phyloP scores from a whole-genome alignment of 176 grass and related monocot genomes.

The Carex pumila region DNA sequence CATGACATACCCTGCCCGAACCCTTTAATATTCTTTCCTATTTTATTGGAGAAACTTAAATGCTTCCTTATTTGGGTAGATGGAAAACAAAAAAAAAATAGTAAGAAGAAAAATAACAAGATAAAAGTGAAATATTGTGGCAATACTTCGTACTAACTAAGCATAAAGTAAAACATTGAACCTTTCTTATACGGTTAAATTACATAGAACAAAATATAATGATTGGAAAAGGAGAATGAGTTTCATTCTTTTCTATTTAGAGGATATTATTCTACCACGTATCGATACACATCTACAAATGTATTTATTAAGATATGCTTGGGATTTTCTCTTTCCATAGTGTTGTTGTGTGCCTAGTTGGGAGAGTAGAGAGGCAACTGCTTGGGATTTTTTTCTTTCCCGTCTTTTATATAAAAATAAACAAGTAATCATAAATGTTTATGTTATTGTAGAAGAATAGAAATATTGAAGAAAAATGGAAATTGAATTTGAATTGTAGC shows the following conservation, averaged over 20 bases:
- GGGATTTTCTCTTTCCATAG: not conserved
- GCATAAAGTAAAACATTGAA: not conserved
- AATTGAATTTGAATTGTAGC: conserved; percentile 1
- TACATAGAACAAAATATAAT: not conserved
- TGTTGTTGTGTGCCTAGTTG: not conserved
- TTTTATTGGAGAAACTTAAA: not conserved
- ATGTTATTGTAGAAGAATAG: not conserved
- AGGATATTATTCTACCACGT: not conserved
- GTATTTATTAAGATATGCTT: not conserved
- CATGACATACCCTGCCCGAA: not conserved
- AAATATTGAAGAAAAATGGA: not conserved
- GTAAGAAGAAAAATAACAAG: not conserved
- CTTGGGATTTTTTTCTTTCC: not conserved
- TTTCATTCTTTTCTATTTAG: not conserved
- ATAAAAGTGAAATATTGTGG: not conserved
- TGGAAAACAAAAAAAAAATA: not conserved
- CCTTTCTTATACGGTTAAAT: not conserved
- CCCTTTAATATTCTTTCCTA: not conserved
- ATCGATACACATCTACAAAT: not conserved
- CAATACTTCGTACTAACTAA: not conserved
- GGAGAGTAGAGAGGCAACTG: not conserved
- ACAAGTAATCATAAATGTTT: not conserved
- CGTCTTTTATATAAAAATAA: not conserved
- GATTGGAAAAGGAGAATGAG: not conserved
- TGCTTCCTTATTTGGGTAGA: not conserved